Conservation (phyloP, 306 rosid species). For the Pyrus betulifolia region DNA sequence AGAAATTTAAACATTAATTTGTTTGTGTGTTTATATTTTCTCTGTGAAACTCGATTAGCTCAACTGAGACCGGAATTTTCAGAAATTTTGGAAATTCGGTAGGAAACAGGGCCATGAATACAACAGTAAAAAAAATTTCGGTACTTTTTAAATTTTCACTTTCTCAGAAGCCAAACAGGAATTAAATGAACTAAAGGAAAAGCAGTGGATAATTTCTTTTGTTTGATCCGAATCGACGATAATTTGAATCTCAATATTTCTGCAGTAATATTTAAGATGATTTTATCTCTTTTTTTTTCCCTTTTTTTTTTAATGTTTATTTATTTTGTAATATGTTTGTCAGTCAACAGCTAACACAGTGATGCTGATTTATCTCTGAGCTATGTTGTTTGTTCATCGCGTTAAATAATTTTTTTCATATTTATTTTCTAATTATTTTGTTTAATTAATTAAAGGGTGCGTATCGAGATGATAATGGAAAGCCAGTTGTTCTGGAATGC, state of each 20-base stretch:
- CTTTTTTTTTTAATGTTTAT: not conserved
- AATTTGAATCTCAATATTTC: not conserved
- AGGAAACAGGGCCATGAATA: not conserved
- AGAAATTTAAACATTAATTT: not conserved
- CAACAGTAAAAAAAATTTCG: not conserved
- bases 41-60: too few species aligned
- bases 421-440: not conserved
- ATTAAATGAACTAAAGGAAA: not conserved
- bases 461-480: slow-evolving; percentile 87
- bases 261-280: not conserved
- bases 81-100: not conserved
- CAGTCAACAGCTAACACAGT: not conserved
- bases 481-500: slow-evolving; percentile 81
- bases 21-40: not conserved
- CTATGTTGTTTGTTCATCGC: not conserved
- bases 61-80: not conserved
- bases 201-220: not conserved
- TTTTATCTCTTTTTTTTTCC: not conserved
- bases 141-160: not conserved
- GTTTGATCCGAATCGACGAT: not conserved
- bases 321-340: not conserved
- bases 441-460: slow-evolving; percentile 53
- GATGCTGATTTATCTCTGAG: slow-evolving; percentile 2
- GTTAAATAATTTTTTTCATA: not conserved
- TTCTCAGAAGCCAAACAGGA: not conserved